These are phyloP conservation scores for Microstegium vimineum DNA, from an alignment of 176 grass and related monocot species.

Conservation along the genomic window DNA sequence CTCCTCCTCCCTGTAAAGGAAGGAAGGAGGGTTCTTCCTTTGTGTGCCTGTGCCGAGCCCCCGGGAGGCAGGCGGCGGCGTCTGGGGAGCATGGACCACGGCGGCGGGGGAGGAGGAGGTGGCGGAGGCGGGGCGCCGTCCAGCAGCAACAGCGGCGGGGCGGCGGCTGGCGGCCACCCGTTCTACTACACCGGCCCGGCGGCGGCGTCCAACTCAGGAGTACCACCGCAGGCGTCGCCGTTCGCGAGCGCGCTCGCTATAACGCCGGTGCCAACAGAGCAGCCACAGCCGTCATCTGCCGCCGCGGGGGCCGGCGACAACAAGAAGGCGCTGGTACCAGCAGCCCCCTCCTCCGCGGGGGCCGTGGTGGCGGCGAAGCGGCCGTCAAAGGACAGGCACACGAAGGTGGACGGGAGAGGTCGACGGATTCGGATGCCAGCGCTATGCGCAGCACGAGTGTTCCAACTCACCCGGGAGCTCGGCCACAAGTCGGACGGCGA, in stretches of 20 bases:
- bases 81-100: slow-evolving; percentile 48
- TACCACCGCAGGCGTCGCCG: slow-evolving; percentile 32
- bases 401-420: slow-evolving; percentile 90
- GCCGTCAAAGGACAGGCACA: slow-evolving; percentile 91
- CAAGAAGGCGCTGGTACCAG: slow-evolving; percentile 50
- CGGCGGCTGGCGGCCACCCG: slow-evolving; percentile 19
- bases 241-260: slow-evolving; percentile 71
- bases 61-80: no score
- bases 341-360: slow-evolving; percentile 5
- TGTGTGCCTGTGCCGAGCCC: no score
- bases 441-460: slow-evolving; percentile 87
- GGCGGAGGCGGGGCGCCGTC: slow-evolving; percentile 36
- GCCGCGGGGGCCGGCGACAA: slow-evolving; percentile 29
- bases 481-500: slow-evolving; percentile 97
- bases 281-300: slow-evolving; percentile 36
- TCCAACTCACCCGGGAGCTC: slow-evolving; percentile 96
- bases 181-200: slow-evolving; percentile 52
- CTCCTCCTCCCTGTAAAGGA: no score
- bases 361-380: slow-evolving; percentile 46
- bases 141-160: slow-evolving; percentile 62
- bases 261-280: slow-evolving; percentile 17
- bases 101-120: slow-evolving; percentile 20
- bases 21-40: no score
- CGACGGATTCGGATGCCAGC: slow-evolving; percentile 97
- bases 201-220: slow-evolving; percentile 27